These are phyloP conservation scores for Closterium sp. DNA, from an alignment of 139 green algal species.

Conservation along the genomic window DNA sequence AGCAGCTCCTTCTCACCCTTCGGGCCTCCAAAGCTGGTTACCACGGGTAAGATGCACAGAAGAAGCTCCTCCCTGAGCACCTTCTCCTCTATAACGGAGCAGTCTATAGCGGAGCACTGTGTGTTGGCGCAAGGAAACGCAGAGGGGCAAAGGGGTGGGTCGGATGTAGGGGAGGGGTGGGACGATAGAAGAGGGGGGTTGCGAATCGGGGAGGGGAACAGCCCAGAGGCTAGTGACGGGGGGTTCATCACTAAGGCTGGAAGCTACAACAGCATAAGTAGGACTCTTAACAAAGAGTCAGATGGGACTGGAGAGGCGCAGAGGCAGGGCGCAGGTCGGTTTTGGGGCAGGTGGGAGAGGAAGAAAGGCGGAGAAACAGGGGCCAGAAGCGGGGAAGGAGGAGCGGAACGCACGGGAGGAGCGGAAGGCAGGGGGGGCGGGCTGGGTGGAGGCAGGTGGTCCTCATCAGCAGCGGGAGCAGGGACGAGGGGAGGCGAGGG, in stretches of 20 bases:
- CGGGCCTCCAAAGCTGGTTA: background rate
- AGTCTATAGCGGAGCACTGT: background rate
- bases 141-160: background rate
- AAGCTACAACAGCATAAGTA: background rate
- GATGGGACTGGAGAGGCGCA: background rate
- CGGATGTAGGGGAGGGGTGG: background rate
- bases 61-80: background rate
- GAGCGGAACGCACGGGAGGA: background rate
- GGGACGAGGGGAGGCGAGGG: background rate
- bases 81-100: background rate
- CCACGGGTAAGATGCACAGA: background rate
- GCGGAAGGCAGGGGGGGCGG: too few species aligned
- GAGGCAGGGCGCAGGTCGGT: background rate
- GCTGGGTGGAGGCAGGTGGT: too few species aligned
- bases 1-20: background rate
- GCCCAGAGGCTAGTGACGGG: background rate
- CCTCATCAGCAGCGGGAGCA: background rate
- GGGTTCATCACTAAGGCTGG: background rate
- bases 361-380: background rate
- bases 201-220: background rate
- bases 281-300: background rate
- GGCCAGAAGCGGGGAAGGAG: background rate
- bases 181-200: background rate
- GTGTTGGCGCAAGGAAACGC: background rate
- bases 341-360: background rate